phyloP scores from a whole-genome alignment of 768 basidiomycete species.

The Mrakia blollopis region DNA sequence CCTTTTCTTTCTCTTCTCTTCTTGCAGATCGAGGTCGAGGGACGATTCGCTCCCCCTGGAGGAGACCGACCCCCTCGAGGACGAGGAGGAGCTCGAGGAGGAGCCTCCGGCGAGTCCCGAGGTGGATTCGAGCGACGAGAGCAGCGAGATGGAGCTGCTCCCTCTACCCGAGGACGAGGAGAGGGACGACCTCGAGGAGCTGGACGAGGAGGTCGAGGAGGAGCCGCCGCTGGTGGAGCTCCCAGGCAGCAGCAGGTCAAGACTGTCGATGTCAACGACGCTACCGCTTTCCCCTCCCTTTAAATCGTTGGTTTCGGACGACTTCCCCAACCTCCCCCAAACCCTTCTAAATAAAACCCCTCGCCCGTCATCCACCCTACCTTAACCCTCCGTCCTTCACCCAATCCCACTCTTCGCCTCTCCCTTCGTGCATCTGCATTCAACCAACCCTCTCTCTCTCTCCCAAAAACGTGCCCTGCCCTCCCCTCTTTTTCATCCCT shows the following conservation, averaged over 20 bases:
- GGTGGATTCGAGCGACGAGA: conserved; percentile 24
- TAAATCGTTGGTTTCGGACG: background rate
- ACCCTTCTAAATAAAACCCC: conserved; percentile 6
- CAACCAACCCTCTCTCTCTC: background rate
- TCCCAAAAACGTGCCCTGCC: conserved; percentile 2
- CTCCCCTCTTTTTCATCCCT: background rate
- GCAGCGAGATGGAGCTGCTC: conserved; percentile 19
- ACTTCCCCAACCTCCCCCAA: background rate
- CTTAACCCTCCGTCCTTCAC: background rate
- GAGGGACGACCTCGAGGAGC: conserved; percentile 11
- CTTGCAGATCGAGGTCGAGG: conserved; percentile 29
- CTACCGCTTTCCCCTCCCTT: conserved; percentile 32
- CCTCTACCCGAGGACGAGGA: conserved; percentile 19
- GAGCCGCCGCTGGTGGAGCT: conserved; percentile 23
- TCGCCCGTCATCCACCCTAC: conserved; percentile 2
- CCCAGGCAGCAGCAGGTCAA: conserved; percentile 25
- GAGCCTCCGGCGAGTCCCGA: conserved; percentile 14
- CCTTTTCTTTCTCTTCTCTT: background rate
- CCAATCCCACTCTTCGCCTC: background rate
- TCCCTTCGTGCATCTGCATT: conserved; percentile 12
- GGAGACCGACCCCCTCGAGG: conserved; percentile 29
- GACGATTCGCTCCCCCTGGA: conserved; percentile 26
- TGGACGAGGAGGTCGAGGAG: conserved; percentile 16
- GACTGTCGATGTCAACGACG: conserved; percentile 30
- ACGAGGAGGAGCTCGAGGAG: conserved; percentile 32